Base-by-base conservation (phyloP, 106 monocot genomes). In the Alisma plantagoaquatica region DNA sequence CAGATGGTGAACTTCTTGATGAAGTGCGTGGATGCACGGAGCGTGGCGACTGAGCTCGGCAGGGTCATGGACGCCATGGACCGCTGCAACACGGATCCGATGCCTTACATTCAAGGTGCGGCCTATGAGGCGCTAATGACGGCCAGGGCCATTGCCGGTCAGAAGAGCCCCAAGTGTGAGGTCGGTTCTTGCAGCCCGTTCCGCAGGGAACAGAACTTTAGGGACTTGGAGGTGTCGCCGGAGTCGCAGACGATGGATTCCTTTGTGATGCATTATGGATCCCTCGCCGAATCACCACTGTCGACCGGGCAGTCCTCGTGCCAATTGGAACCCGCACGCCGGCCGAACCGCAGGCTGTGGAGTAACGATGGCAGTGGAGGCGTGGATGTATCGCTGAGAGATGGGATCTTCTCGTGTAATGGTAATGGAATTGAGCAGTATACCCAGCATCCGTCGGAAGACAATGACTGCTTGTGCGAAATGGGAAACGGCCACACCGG, bases 1-100 rank as follows among this genome's bases (percentile, higher is more conserved):
- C 96, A 96, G 51, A 96, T 89, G 96, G 72, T 89, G 10, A 84
- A 89, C 29, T 96, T 85, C 60, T 64, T 96, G 62, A 85, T 89
- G 73, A 96, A 96, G 54, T 89, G 81, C 64, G 78, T 96, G 0
- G 96, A 96, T 29, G 75, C 73, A 0, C 75, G 89, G 64, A 78
- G 81, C 31, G 64, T 84, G 6, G 62, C 59, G 2, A 76, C 81
- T 0, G 89, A 96, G 51, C 43, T 96, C 21, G 60, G 18, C 11
- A 76, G 68, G 20, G 71, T 96, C 19, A 43, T 73, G 30, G 81
- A 84, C 21, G 71, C 56, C 27, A 74, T 96, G 89, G 89, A 96
- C 59, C 66, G 60, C 31, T 80, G 77, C 60, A 75, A 82, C 51
- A 45, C 46, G 27, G 96, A 96, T 70, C 57, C 57, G 3, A 76